Evolutionary conservation across 768 basidiomycete species (phyloP), one percentile per base, ranked within the genome.

Genomic region (Lyophyllum decastes): DNA sequence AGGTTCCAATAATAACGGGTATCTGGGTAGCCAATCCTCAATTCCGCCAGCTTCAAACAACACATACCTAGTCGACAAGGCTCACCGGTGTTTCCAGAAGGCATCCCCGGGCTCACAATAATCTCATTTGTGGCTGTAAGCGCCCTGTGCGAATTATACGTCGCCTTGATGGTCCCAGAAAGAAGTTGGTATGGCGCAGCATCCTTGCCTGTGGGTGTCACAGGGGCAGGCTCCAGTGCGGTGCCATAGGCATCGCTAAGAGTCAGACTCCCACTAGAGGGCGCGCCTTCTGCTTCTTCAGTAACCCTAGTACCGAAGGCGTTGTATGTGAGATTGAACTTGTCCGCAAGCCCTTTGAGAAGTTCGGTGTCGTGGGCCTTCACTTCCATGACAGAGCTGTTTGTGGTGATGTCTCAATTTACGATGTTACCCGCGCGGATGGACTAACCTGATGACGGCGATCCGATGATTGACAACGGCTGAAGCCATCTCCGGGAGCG

Each of bases 381-480:
- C 0, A 79, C 76, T 46, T 76, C 81, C 2, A 66, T 75, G 21
- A 44, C 44, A 16, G 14, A 56, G 38, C 25, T 46, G 27, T 48
- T 30, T 9, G 27, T 7, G 24, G 17, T 25, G 17, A 27, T 26
- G 8, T 4, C 8, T 48, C 26, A 48, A 22, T 27, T 30, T 10
- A 5, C 14, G n/a, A 5, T 27, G n/a, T 5, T n/a, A 14, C 26
- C 26, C 3, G 19, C 9, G 30, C 1, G 17, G 30, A 14, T 22
- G n/a, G 22, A 52, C 77, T 33, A 26, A 80, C 86, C 85, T 87
- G 49, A 80, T 76, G 7, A 82, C 81, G 4, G 86, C 78, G 51
- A 92, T 83, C 5, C 90, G 85, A 64, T 89, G 88, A 65, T 92
- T 90, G 26, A 92, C 79, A 22, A 91, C 69, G 0, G 86, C 88